A percentile compares a stretch with the other conserved stretches of the same genome.
phyloP scores from a whole-genome alignment of 2,329 filamentous ascomycete genomes.

The Bipolaris cookei region DNA sequence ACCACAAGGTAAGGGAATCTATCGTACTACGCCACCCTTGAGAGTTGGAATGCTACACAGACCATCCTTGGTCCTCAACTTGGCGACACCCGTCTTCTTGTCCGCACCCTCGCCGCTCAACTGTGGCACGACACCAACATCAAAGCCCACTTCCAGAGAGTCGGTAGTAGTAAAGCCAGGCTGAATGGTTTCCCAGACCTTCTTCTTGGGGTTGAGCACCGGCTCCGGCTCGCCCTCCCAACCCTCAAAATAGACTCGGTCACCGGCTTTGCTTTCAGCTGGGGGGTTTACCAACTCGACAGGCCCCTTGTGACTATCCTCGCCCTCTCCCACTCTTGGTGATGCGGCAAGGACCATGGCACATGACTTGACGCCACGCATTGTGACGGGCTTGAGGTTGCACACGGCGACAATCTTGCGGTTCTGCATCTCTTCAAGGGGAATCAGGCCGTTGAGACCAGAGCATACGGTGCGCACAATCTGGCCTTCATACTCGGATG shows the following conservation, averaged over 20 bases:
- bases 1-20: constrained; percentile 37
- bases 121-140: constrained; percentile 77
- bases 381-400: constrained; percentile 98
- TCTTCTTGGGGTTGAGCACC: constrained; percentile 98
- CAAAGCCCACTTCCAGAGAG: constrained; percentile 81
- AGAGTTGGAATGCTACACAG: constrained; percentile 83
- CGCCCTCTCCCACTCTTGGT: constrained; percentile 80
- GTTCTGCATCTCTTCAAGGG: constrained; percentile 94
- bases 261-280: constrained; percentile 77
- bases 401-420: constrained; percentile 95
- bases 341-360: constrained; percentile 97
- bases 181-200: constrained; percentile 97
- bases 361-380: constrained; percentile 82
- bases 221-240: constrained; percentile 93
- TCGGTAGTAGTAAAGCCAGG: constrained; percentile 93
- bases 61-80: constrained; percentile 78
- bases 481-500: constrained; percentile 88
- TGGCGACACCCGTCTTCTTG: constrained; percentile 62
- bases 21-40: constrained; percentile 82
- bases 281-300: constrained; percentile 92
- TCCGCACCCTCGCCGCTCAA: constrained; percentile 71
- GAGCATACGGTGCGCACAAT: constrained; percentile 95
- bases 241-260: constrained; percentile 90
- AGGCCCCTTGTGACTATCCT: constrained; percentile 82
- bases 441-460: constrained; percentile 89